Evolutionary conservation across 306 rosid genomes (phyloP).

Genomic region (Corylus heterophylla): DNA sequence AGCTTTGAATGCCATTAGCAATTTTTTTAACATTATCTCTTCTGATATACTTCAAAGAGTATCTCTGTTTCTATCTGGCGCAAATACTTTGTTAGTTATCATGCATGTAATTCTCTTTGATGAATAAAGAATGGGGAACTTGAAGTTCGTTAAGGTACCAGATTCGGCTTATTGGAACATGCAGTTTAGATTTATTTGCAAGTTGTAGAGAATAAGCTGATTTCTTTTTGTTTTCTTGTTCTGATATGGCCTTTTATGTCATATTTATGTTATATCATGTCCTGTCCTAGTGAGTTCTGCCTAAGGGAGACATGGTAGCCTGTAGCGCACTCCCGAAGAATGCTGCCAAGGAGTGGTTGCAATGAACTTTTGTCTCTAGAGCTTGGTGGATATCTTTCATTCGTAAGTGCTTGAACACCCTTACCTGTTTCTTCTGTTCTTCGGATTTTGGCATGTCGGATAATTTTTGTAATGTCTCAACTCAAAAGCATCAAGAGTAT

Average conservation of each 20-base stretch:
- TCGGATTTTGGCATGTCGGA: background rate
- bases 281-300: background rate
- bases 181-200: background rate
- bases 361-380: background rate
- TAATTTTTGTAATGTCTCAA: background rate
- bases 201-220: background rate
- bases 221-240: background rate
- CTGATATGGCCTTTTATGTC: background rate
- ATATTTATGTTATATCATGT: background rate
- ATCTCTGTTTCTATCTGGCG: background rate
- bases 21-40: background rate
- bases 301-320: background rate
- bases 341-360: background rate
- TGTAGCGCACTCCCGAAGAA: background rate
- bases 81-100: background rate
- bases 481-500: background rate
- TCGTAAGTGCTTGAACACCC: background rate
- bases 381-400: background rate
- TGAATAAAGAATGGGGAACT: background rate
- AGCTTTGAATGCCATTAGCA: background rate
- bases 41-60: background rate
- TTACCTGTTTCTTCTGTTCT: background rate
- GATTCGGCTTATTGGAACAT: background rate
- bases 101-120: background rate
- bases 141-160: background rate